Percentiles rank a stretch among this genome's conserved stretches.
Evolutionary conservation across 2,329 filamentous ascomycete genomes (phyloP).

Genomic region (Arthrobotrys musiformis): DNA sequence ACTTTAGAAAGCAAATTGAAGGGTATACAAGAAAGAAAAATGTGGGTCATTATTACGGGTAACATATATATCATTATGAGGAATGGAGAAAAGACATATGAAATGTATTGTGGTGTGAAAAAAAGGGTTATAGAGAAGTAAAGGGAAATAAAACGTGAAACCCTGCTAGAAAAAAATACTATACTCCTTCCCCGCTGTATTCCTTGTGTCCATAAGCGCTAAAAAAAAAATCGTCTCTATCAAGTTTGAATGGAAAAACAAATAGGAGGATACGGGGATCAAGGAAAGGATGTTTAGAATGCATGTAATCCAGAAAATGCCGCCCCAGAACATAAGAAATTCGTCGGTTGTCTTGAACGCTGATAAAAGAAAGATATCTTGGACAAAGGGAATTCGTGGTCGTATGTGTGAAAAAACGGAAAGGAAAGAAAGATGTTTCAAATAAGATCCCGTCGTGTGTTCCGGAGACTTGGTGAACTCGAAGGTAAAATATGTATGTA

Average conservation of each 20-base stretch:
- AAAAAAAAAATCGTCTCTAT: constrained; percentile 36
- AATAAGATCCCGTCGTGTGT: constrained; percentile 17
- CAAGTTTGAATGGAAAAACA: background rate
- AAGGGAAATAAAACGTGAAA: constrained; percentile 3
- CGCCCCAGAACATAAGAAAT: constrained; percentile 49
- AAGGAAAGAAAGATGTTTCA: background rate
- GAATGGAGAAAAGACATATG: background rate
- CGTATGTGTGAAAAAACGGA: background rate
- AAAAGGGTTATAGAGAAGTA: background rate
- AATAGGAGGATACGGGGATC: background rate
- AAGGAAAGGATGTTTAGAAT: constrained; percentile 26
- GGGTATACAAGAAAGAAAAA: background rate
- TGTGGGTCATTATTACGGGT: background rate
- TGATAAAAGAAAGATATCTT: background rate
- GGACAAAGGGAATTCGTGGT: constrained; percentile 41
- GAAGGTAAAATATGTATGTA: constrained; percentile 12
- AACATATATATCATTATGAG: background rate
- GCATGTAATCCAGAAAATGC: constrained; percentile 29
- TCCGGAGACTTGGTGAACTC: constrained; percentile 17
- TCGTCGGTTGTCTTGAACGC: constrained; percentile 21
- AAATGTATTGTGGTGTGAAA: too few relatives aligned
- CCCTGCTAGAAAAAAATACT: background rate
- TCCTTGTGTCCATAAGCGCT: constrained; percentile 24
- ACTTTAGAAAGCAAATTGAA: background rate
- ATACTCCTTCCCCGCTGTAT: constrained; percentile 50